A percentile compares a stretch with the other conserved stretches of the same genome.
phyloP scores from a whole-genome alignment of 164 flowering plant species.

The Nelumbo lutea region DNA sequence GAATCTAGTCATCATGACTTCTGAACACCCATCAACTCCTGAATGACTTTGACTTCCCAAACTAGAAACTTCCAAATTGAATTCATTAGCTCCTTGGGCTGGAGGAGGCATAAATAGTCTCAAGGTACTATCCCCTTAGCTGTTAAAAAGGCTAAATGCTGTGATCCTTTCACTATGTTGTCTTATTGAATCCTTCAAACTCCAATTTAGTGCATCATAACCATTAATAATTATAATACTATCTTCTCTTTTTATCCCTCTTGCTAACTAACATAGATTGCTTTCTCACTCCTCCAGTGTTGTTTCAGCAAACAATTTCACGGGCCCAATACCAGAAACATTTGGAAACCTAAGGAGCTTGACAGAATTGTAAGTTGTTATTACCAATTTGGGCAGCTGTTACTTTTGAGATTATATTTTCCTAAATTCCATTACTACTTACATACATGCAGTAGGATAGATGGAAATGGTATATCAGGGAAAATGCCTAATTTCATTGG shows the following conservation, averaged over 20 bases:
- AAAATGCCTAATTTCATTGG: slow-evolving; percentile 81
- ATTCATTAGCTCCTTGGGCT: too few relatives aligned
- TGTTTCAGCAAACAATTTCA: slow-evolving; percentile 50
- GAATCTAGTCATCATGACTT: too few relatives aligned
- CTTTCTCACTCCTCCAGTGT: slow-evolving; percentile 27
- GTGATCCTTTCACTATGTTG: too few relatives aligned
- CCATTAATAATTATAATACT: background rate
- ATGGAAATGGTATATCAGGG: slow-evolving; percentile 66
- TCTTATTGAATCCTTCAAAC: too few relatives aligned
- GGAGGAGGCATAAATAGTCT: too few relatives aligned
- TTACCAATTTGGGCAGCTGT: background rate
- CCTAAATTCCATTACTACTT: slow-evolving; percentile 6
- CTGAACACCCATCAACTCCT: too few relatives aligned
- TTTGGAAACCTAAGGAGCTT: slow-evolving; percentile 46
- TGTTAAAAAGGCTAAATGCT: too few relatives aligned
- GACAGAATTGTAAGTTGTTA: slow-evolving; percentile 48
- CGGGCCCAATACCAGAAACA: slow-evolving; percentile 48
- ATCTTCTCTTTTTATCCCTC: too few relatives aligned
- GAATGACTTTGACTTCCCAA: too few relatives aligned
- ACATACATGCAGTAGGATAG: slow-evolving; percentile 59
- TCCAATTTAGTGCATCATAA: background rate
- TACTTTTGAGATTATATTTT: background rate
- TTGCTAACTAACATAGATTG: background rate
- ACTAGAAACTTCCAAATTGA: too few relatives aligned
- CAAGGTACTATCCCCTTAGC: too few relatives aligned